These are phyloP conservation scores for Fusarium sp. DNA, from an alignment of 2,329 filamentous ascomycete genomes.

Conservation along the genomic window DNA sequence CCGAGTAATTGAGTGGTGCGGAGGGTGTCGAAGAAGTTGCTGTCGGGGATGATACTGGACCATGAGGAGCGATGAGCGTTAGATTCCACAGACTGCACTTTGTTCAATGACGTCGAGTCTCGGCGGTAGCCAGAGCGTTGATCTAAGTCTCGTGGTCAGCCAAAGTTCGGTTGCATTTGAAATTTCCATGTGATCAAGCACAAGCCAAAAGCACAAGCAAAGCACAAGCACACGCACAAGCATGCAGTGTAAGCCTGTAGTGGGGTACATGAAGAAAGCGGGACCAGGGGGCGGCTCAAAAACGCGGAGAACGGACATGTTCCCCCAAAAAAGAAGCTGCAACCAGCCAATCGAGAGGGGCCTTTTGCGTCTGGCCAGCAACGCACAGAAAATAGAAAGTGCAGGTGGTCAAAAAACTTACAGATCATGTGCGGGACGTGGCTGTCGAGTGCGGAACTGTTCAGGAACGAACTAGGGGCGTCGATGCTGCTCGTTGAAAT, in stretches of 20 bases:
- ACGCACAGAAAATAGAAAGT: constrained; percentile 37
- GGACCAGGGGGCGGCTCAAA: constrained; percentile 41
- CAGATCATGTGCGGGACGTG: constrained; percentile 64
- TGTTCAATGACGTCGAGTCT: constrained; percentile 51
- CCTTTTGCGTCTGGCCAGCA: background rate
- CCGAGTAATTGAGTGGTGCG: constrained; percentile 60
- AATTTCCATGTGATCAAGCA: constrained; percentile 46
- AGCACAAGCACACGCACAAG: background rate
- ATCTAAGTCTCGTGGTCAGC: constrained; percentile 56
- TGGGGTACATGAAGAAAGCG: constrained; percentile 44
- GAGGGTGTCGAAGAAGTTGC: constrained; percentile 54
- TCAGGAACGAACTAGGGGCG: constrained; percentile 45
- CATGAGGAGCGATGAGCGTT: constrained; percentile 46
- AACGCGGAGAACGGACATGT: constrained; percentile 49
- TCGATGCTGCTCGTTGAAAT: constrained; percentile 53
- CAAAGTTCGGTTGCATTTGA: constrained; percentile 17
- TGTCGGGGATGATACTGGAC: constrained; percentile 54
- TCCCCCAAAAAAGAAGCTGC: constrained; percentile 39
- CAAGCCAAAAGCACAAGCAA: background rate
- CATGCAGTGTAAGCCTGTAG: constrained; percentile 22
- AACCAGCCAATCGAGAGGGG: constrained; percentile 37
- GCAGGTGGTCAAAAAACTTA: constrained; percentile 54
- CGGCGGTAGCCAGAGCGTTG: constrained; percentile 56
- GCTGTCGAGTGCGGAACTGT: constrained; percentile 54
- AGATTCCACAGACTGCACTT: constrained; percentile 47